Evolutionary conservation across 2,329 filamentous ascomycete species (phyloP).

Genomic region (Passalora sequoiae): DNA sequence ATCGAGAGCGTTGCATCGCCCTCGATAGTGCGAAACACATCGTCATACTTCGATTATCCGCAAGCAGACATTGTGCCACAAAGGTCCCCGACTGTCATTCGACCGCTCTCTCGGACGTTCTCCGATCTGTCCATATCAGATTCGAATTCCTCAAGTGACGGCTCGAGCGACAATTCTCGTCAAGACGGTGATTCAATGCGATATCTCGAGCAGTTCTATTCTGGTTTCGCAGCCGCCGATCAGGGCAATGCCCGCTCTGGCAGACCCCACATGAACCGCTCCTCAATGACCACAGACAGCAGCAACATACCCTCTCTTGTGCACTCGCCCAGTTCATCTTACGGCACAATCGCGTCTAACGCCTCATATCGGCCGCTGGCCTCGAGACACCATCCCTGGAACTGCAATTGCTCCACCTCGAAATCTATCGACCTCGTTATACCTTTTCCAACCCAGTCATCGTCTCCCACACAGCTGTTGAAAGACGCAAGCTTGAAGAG

Average conservation of each 20-base stretch:
- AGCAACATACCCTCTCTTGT: conserved; percentile 42
- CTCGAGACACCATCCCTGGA: conserved; percentile 39
- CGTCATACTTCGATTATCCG: conserved; percentile 23
- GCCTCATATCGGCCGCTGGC: conserved; percentile 39
- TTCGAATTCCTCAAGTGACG: conserved; percentile 13
- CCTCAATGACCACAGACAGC: conserved; percentile 17
- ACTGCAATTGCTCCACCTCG: conserved; percentile 34
- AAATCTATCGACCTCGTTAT: conserved; percentile 42
- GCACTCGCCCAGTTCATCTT: conserved; percentile 44
- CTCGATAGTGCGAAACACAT: conserved; percentile 17
- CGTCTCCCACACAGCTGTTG: conserved; percentile 20
- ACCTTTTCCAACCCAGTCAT: conserved; percentile 29
- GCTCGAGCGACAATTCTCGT: conserved; percentile 8
- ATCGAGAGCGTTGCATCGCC: conserved; percentile 27
- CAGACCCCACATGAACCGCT: conserved; percentile 19
- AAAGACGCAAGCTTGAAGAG: conserved; percentile 31
- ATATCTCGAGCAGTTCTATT: conserved; percentile 41
- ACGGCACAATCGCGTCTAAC: conserved; percentile 40
- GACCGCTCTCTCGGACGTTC: conserved; percentile 35
- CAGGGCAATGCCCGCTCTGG: conserved; percentile 11
- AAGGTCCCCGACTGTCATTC: conserved; percentile 42
- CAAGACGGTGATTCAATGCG: conserved; percentile 38
- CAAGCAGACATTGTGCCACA: conserved; percentile 43
- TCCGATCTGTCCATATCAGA: conserved; percentile 38
- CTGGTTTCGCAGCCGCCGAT: conserved; percentile 26